These are phyloP conservation scores for Calonectria pseudoreteaudii DNA, from an alignment of 2,329 filamentous ascomycete species.

Conservation along the genomic window DNA sequence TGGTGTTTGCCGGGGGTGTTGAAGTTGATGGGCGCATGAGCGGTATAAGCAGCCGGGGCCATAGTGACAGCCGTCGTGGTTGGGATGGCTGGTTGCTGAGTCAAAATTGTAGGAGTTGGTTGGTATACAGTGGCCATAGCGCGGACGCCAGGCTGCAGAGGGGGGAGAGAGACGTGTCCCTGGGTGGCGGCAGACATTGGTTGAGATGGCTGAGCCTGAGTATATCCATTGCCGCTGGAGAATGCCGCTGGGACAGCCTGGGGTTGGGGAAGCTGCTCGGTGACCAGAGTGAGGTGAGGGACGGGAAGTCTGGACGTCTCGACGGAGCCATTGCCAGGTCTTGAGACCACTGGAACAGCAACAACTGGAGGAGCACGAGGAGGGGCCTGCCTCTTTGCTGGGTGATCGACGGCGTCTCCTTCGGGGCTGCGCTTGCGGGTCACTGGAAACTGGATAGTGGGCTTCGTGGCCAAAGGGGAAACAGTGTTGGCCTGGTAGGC, in stretches of 20 bases:
- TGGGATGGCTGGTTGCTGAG: slow-evolving; percentile 49
- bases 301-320: slow-evolving; percentile 68
- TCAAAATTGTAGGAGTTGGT: slow-evolving; percentile 58
- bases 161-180: slow-evolving; percentile 67
- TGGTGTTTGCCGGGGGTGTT: slow-evolving; percentile 66
- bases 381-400: slow-evolving; percentile 62
- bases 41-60: slow-evolving; percentile 39
- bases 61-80: slow-evolving; percentile 38
- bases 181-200: slow-evolving; percentile 48
- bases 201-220: slow-evolving; percentile 36
- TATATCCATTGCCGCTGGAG: slow-evolving; percentile 53
- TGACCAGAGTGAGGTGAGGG: slow-evolving; percentile 77
- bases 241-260: slow-evolving; percentile 44
- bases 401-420: slow-evolving; percentile 63
- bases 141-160: slow-evolving; percentile 70
- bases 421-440: slow-evolving; percentile 65
- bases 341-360: slow-evolving; percentile 29
- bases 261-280: slow-evolving; percentile 48
- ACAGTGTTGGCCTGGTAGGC: slow-evolving; percentile 53
- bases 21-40: slow-evolving; percentile 53
- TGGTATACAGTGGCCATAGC: slow-evolving; percentile 85
- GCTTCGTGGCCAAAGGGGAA: slow-evolving; percentile 63
- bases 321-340: slow-evolving; percentile 32
- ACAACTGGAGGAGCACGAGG: slow-evolving; percentile 33
- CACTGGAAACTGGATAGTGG: slow-evolving; percentile 53